Evolutionary conservation across 345 rosid species (phyloP).

Genomic region (Raphanus raphanistrum): DNA sequence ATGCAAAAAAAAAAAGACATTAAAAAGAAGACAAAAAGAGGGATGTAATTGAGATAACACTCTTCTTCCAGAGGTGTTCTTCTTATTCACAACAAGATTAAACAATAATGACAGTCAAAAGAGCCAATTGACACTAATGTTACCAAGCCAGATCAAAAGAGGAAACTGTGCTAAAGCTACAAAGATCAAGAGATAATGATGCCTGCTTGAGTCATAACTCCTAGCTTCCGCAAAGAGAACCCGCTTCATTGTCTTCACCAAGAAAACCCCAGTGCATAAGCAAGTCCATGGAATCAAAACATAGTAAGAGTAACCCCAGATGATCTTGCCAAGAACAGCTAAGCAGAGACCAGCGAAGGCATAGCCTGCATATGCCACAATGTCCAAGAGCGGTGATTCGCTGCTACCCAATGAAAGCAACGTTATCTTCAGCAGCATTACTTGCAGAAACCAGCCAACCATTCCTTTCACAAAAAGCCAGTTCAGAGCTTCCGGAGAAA

Average conservation of each 20-base stretch:
- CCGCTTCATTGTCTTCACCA: constrained; percentile 96
- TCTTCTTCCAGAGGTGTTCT: constrained; percentile 26
- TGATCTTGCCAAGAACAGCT: constrained; percentile 71
- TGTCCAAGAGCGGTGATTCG: constrained; percentile 88
- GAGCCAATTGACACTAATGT: constrained; percentile 86
- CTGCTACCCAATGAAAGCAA: constrained; percentile 82
- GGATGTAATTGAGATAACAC: constrained; percentile 26
- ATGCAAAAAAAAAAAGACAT: background rate
- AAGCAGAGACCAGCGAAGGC: constrained; percentile 72
- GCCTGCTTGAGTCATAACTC: constrained; percentile 83
- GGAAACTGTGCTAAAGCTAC: constrained; percentile 91
- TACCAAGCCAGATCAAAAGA: constrained; percentile 87
- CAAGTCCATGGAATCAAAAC: constrained; percentile 79
- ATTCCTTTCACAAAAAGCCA: constrained; percentile 91
- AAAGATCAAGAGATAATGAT: constrained; percentile 79
- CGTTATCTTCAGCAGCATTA: constrained; percentile 72
- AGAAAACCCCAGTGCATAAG: constrained; percentile 80
- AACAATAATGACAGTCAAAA: constrained; percentile 39
- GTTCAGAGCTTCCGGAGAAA: constrained; percentile 82
- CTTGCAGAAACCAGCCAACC: constrained; percentile 86
- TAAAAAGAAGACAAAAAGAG: background rate
- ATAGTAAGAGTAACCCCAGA: constrained; percentile 70
- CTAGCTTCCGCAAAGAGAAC: constrained; percentile 88
- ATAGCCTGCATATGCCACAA: constrained; percentile 90
- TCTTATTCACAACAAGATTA: constrained; percentile 23